phyloP scores from a whole-genome alignment of 306 rosid species.

The Astragalus membranaceus region DNA sequence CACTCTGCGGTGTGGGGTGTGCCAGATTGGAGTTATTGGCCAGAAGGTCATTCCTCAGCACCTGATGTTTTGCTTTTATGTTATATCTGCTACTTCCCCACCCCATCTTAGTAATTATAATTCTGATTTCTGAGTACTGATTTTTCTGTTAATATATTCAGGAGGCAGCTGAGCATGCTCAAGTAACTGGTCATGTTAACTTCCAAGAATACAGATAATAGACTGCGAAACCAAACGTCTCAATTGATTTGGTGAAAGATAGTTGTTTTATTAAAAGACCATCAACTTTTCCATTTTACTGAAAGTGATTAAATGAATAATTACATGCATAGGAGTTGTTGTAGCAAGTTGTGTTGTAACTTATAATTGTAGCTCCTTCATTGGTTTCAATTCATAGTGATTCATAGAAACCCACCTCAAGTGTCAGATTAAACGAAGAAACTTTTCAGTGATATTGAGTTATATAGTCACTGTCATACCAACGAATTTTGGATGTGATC shows the following conservation, averaged over 20 bases:
- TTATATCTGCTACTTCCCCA: not conserved
- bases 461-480: too few relatives aligned
- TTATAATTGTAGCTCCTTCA: not conserved
- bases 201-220: slow-evolving; percentile 84
- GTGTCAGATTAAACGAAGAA: not conserved
- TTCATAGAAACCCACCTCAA: not conserved
- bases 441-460: not conserved
- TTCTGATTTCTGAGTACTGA: slow-evolving; percentile 10
- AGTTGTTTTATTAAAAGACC: too few relatives aligned
- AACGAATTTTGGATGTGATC: too few relatives aligned
- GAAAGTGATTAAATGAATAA: not conserved
- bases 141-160: slow-evolving; percentile 29
- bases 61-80: not conserved
- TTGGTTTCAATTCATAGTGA: not conserved
- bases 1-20: slow-evolving; percentile 93
- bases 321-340: not conserved
- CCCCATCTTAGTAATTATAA: not conserved
- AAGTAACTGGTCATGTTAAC: slow-evolving; percentile 87
- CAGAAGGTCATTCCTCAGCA: slow-evolving; percentile 53
- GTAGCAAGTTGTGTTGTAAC: slow-evolving; percentile 16
- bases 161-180: slow-evolving; percentile 93
- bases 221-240: not conserved
- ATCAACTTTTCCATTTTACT: too few relatives aligned
- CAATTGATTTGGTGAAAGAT: not conserved
- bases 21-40: slow-evolving; percentile 92